Evolutionary conservation across 768 basidiomycete species (phyloP).

Genomic region (Rossbeevera mucosa): DNA sequence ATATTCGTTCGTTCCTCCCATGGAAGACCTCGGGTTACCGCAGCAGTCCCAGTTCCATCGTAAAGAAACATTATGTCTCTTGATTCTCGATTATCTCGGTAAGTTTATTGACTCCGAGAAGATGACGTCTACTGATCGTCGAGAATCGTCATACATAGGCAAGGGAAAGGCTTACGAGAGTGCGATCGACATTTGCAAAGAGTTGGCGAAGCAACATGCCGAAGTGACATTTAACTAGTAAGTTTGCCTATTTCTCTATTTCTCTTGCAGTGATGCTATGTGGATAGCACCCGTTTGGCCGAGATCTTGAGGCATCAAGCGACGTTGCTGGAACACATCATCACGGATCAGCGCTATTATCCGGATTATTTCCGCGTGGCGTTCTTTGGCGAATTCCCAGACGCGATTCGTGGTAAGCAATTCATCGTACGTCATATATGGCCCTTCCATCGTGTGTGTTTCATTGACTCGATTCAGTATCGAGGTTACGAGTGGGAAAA

Average conservation of each 20-base stretch:
- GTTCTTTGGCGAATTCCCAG: conserved; percentile 90
- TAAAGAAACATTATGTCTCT: conserved; percentile 86
- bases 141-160: conserved; percentile 40
- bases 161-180: conserved; percentile 98
- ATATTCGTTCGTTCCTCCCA: conserved; percentile 73
- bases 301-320: conserved; percentile 87
- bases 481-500: conserved; percentile 96
- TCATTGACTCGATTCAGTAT: conserved; percentile 46
- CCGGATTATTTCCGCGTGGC: conserved; percentile 92
- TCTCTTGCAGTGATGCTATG: background rate
- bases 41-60: conserved; percentile 92
- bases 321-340: conserved; percentile 81
- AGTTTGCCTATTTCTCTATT: conserved; percentile 21
- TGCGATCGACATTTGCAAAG: conserved; percentile 90
- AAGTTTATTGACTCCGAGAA: conserved; percentile 14
- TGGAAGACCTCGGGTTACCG: conserved; percentile 86
- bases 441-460: background rate
- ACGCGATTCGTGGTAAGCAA: conserved; percentile 79
- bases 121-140: conserved; percentile 3
- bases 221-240: conserved; percentile 91
- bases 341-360: conserved; percentile 77
- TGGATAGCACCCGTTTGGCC: conserved; percentile 66
- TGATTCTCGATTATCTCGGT: conserved; percentile 95
- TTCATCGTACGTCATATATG: conserved; percentile 63
- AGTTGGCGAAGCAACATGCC: conserved; percentile 83